phyloP scores from a whole-genome alignment of 805 yeast genomes.

The Sugiyamaella marilandica region DNA sequence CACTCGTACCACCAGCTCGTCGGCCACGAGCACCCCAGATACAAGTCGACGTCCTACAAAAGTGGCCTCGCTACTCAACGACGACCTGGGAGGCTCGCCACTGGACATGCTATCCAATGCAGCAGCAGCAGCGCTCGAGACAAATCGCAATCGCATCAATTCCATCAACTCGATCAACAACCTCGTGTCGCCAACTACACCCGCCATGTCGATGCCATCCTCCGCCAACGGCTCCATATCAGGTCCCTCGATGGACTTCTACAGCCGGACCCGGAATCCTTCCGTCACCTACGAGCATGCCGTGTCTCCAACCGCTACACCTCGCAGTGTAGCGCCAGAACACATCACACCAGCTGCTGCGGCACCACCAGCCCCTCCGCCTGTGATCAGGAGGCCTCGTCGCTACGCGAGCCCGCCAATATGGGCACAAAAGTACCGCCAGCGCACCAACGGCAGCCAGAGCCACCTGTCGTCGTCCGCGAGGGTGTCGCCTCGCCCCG shows the following conservation, averaged over 20 bases:
- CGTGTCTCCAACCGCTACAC: background rate
- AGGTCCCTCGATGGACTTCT: background rate
- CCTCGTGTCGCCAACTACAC: slow-evolving; percentile 14
- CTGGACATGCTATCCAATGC: slow-evolving; percentile 9
- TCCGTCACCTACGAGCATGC: background rate
- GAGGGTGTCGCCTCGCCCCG: slow-evolving; percentile 8
- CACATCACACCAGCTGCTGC: background rate
- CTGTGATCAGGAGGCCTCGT: slow-evolving; percentile 45
- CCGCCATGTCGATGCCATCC: background rate
- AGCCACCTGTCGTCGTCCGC: slow-evolving; percentile 5
- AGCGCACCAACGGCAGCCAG: slow-evolving; percentile 23
- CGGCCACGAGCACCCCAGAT: slow-evolving; percentile 8
- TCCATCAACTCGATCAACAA: slow-evolving; percentile 5
- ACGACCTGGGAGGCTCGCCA: slow-evolving; percentile 14
- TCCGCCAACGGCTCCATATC: background rate
- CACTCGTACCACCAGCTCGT: slow-evolving; percentile 1
- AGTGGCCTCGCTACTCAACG: slow-evolving; percentile 23
- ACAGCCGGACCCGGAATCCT: background rate
- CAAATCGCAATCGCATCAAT: slow-evolving; percentile 7
- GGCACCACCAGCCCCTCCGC: background rate
- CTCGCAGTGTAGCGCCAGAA: background rate
- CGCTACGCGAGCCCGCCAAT: slow-evolving; percentile 63
- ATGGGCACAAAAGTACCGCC: slow-evolving; percentile 79
- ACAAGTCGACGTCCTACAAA: slow-evolving; percentile 17
- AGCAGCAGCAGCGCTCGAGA: slow-evolving; percentile 6